Evolutionary conservation across 73 alveolate species (phyloP).

Genomic region (Blepharisma japonicum): DNA sequence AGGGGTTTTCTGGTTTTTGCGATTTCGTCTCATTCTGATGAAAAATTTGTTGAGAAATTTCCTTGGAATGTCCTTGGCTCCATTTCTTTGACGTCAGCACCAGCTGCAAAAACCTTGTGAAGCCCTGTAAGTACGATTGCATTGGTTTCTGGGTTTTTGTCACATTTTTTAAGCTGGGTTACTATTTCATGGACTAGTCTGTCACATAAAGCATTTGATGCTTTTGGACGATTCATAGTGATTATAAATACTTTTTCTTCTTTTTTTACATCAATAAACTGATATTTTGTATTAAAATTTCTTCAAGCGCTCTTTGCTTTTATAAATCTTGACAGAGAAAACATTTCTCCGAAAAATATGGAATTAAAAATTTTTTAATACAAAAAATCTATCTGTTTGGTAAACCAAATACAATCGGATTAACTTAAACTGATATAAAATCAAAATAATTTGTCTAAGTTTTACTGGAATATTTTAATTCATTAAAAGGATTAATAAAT

Average conservation of each 20-base stretch:
- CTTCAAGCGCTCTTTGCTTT: too few species aligned
- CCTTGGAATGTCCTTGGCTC: conserved; percentile 63
- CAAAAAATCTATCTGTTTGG: too few species aligned
- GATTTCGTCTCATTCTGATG: conserved; percentile 62
- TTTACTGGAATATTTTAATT: too few species aligned
- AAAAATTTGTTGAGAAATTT: conserved; percentile 39
- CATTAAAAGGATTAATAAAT: too few species aligned
- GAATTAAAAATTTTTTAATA: too few species aligned
- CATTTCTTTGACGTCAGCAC: conserved; percentile 96
- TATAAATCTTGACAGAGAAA: too few species aligned
- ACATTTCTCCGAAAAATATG: too few species aligned
- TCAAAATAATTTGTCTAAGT: too few species aligned
- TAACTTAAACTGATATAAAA: too few species aligned
- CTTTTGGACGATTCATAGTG: conserved; percentile 85
- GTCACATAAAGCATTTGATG: conserved; percentile 90
- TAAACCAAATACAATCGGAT: too few species aligned
- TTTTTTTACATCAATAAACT: conserved; percentile 27
- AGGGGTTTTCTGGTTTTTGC: conserved; percentile 78
- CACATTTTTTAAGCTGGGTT: conserved; percentile 52
- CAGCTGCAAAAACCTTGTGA: conserved; percentile 97
- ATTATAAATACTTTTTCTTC: conserved; percentile 79
- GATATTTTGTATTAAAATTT: too few species aligned
- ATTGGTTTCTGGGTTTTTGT: conserved; percentile 71
- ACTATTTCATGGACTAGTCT: conserved; percentile 75
- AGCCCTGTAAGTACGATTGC: conserved; percentile 93